Base-by-base conservation (phyloP, 805 yeast genomes). In the Candida oleophila region DNA sequence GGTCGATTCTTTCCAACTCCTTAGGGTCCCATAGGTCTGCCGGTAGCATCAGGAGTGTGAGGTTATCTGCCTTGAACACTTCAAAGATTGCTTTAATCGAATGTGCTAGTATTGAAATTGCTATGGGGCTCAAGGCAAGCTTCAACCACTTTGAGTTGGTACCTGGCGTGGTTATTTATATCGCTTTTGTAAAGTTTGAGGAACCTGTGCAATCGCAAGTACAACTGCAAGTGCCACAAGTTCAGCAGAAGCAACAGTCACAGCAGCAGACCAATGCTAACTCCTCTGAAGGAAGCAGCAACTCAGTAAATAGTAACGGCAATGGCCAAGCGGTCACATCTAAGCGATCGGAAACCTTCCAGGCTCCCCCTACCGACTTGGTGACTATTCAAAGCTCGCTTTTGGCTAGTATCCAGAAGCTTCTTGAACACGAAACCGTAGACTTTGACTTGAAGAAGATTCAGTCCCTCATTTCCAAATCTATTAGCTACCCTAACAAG, bases 131-230 rank as follows among this genome's bases (percentile, higher is more conserved):
- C 43, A 83, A 84, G 59, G 86, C 88, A 14, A 80, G 76, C 42
- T 77, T 91, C 59, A 89, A 87, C 58, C 95, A 90, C 52, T 82
- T 84, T 53, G 97, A 92, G 58, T 73, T 92, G 35, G 78, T 83
- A 50, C 88, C 92, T 2, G 96, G 96, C 3, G 74, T 80, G 21
- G 81, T 85, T 15, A 81, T 94, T 61, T 71, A 81, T 35, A 88
- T 89, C 34, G 88, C 91, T 0, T 94, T 89, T 74, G 97, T 97
- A 3, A 87, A 85, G 57, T 78, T 89, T 28, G 46, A 56, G 64
- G 41, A 41, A 11, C 22, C 22, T 32, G 22, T n/a, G 9, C 12
- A 7, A 7, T 30, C 39, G 16, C 30, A 34, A 33, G 21, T 34
- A 20, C 21, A 40, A 22, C 41, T 4, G 18, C 33, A 34, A 11